Evolutionary conservation across 2,329 filamentous ascomycete genomes (phyloP), one percentile per base, ranked within the genome.

Genomic region (Dactylellina cionopaga): DNA sequence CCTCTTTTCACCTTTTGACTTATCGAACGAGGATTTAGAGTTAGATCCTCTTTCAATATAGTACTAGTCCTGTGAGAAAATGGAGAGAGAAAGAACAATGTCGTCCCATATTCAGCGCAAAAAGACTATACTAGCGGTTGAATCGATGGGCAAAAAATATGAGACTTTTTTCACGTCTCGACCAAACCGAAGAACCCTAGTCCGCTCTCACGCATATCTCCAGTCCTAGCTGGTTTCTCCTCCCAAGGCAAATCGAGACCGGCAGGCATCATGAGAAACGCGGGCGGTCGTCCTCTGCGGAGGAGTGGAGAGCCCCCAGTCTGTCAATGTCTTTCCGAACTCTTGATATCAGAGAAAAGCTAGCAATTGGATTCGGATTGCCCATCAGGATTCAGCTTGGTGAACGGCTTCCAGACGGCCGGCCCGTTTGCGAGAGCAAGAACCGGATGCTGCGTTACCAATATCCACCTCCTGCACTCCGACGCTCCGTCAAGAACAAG

Each of bases 231-330:
- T 51, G 22, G 39, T 17, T 19, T n/a, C 15, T 31, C 24, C 13
- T 11, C 47, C 47, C n/a, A n/a, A 43, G 13, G 27, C 22, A 25
- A 33, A 37, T 35, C 35, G 24, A n/a, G 43, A 43, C 35, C 22
- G 41, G 41, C 63, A 68, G 33, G 41, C 35, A 56, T 59, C 54
- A 68, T 59, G 63, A 43, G 63, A 39, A 64, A 46, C 33, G 54
- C 44, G 52, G 46, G 52, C 54, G 33, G 44, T 4, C 31, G n/a
- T n/a, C n/a, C n/a, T 56, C 55, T 52, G 63, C 54, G 63, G 63
- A 60, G 63, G n/a, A 66, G 54, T 68, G 63, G 54, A 60, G 54
- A 56, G 33, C 29, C 54, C 56, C 63, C 62, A 43, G 62, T 51
- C 62, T 51, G 56, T 51, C n/a, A n/a, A 47, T 58, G 62, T 51